phyloP scores from a whole-genome alignment of 2,329 filamentous ascomycete genomes.

The Penicillium sp. region DNA sequence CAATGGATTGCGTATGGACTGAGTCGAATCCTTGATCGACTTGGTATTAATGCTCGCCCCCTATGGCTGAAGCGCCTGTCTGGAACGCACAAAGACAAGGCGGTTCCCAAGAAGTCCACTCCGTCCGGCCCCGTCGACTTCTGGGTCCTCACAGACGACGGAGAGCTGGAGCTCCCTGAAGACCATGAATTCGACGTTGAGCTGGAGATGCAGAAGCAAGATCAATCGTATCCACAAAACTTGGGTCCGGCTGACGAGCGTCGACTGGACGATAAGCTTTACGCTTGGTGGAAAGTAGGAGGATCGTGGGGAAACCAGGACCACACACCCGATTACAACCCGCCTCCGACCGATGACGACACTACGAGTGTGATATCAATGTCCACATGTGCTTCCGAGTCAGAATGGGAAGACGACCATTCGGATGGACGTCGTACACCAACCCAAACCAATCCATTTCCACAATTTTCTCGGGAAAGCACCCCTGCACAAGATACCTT shows the following conservation, averaged over 20 bases:
- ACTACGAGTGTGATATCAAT: conserved; percentile 79
- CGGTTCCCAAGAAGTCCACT: conserved; percentile 18
- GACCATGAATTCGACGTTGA: conserved; percentile 78
- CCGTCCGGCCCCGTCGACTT: conserved; percentile 51
- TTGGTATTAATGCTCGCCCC: conserved; percentile 67
- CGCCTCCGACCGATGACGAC: conserved; percentile 64
- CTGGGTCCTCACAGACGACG: conserved; percentile 58
- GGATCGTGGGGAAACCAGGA: conserved; percentile 86
- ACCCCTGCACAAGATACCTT: conserved; percentile 65
- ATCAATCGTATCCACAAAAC: conserved; percentile 49
- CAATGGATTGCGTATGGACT: conserved; percentile 61
- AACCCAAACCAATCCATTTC: conserved; percentile 66
- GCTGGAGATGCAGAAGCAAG: conserved; percentile 69
- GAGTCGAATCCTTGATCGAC: conserved; percentile 57
- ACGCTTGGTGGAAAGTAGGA: conserved; percentile 80
- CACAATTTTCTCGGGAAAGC: conserved; percentile 42
- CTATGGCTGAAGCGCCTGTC: conserved; percentile 59
- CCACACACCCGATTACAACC: conserved; percentile 75
- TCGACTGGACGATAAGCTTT: conserved; percentile 73
- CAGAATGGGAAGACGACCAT: conserved; percentile 53
- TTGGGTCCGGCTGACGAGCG: conserved; percentile 61
- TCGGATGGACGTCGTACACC: conserved; percentile 67
- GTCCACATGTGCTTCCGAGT: conserved; percentile 56
- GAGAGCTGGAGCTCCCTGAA: conserved; percentile 59
- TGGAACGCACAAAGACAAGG: conserved; percentile 32